A percentile compares a stretch with the other conserved stretches of the same genome.
These are phyloP conservation scores for Metschnikowia kunwiensis DNA, from an alignment of 805 yeast species.

Conservation along the genomic window DNA sequence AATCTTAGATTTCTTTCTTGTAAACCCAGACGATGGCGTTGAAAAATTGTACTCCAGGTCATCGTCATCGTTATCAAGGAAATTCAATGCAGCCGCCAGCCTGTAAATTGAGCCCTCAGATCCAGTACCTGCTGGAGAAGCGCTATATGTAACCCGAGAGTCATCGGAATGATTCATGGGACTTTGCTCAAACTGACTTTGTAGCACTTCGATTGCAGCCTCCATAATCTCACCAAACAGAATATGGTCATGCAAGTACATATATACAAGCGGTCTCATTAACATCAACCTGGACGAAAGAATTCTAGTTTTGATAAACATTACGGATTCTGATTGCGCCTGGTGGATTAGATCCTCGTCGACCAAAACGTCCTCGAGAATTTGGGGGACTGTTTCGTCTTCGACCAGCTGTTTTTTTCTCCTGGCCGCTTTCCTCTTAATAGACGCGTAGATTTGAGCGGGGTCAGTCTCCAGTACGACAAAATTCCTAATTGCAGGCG, in stretches of 20 bases:
- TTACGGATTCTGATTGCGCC: conserved; percentile 36
- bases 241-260: conserved; percentile 30
- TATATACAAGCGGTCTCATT: conserved; percentile 34
- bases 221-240: conserved; percentile 25
- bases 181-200: conserved; percentile 1
- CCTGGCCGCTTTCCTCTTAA: conserved; percentile 24
- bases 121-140: background rate
- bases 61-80: conserved; percentile 1
- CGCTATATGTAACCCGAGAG: background rate
- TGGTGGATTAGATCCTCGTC: conserved; percentile 32
- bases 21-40: too few species aligned
- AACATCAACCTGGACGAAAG: conserved; percentile 31
- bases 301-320: conserved; percentile 38
- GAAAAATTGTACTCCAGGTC: too few species aligned
- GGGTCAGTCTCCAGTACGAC: conserved; percentile 32
- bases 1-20: conserved; percentile 22
- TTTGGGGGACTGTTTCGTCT: conserved; percentile 21
- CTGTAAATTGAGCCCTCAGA: conserved; percentile 5
- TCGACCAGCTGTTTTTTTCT: conserved; percentile 10
- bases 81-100: conserved; percentile 9
- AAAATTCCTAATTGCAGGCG: conserved; percentile 32
- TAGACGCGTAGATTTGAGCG: conserved; percentile 27
- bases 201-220: conserved; percentile 19
- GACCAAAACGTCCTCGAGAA: conserved; percentile 32
- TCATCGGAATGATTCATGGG: conserved; percentile 1